These are phyloP conservation scores for Fusarium armeniacum DNA, from an alignment of 2,329 filamentous ascomycete species.

Conservation along the genomic window DNA sequence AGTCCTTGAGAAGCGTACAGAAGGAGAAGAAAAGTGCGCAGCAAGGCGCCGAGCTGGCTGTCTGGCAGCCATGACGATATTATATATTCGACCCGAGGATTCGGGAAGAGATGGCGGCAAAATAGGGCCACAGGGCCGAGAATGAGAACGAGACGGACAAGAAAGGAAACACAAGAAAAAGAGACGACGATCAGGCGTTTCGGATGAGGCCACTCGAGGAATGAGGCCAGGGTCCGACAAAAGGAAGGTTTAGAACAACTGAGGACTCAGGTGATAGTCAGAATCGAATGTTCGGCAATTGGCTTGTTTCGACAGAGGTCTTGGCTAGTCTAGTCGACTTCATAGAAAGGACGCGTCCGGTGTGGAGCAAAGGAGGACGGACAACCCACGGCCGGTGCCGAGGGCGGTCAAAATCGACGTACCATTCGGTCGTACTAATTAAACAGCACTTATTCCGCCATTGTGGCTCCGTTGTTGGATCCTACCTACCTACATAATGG, in stretches of 20 bases:
- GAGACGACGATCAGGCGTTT: constrained; percentile 46
- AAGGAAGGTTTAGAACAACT: constrained; percentile 43
- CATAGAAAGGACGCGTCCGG: constrained; percentile 5
- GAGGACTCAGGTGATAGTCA: constrained; percentile 47
- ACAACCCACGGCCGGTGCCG: constrained; percentile 29
- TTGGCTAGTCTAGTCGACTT: constrained; percentile 18
- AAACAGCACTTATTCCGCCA: neutral
- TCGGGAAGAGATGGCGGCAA: constrained; percentile 22
- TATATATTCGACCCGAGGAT: constrained; percentile 42
- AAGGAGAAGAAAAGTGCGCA: constrained; percentile 50
- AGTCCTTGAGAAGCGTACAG: constrained; percentile 39
- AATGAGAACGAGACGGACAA: constrained; percentile 23
- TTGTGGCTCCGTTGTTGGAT: constrained; percentile 34
- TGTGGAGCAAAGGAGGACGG: constrained; percentile 17
- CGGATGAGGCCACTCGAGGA: constrained; percentile 46
- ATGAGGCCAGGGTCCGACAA: constrained; percentile 30
- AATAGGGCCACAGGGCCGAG: constrained; percentile 18
- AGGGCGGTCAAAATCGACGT: constrained; percentile 41
- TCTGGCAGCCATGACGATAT: constrained; percentile 53
- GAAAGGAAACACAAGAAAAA: constrained; percentile 29
- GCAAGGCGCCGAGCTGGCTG: constrained; percentile 52
- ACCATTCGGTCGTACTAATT: constrained; percentile 36
- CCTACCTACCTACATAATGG: constrained; percentile 1
- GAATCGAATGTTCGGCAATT: constrained; percentile 52
- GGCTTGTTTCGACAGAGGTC: constrained; percentile 29